A percentile compares a stretch with the other conserved stretches of the same genome.
Conservation (phyloP, 306 rosid genomes). For the Senna tora region DNA sequence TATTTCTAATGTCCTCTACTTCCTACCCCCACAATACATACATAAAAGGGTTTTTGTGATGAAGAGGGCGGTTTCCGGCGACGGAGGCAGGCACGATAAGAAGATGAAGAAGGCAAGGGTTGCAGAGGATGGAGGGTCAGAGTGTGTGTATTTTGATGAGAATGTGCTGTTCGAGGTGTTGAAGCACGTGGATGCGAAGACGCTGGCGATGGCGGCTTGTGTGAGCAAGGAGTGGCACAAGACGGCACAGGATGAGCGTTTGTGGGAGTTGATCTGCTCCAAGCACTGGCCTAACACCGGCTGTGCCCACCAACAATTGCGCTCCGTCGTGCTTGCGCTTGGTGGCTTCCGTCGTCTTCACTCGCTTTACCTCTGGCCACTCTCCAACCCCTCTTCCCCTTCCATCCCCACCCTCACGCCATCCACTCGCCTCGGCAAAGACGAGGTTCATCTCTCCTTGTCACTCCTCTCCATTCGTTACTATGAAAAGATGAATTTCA, state of each 20-base stretch:
- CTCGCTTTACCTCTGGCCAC: conserved; percentile 61
- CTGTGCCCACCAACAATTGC: conserved; percentile 60
- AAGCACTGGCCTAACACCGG: conserved; percentile 72
- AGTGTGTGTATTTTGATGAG: conserved; percentile 55
- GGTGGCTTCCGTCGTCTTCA: conserved; percentile 81
- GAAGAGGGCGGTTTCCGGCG: conserved; percentile 52
- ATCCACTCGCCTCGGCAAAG: conserved; percentile 61
- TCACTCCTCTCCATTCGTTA: conserved; percentile 72
- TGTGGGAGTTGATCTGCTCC: conserved; percentile 82
- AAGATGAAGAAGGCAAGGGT: conserved; percentile 54
- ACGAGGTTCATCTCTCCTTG: conserved; percentile 71
- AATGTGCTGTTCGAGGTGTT: conserved; percentile 76
- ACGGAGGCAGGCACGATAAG: conserved; percentile 29
- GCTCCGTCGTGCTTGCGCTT: conserved; percentile 75
- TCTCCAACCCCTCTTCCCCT: conserved; percentile 49
- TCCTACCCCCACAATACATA: no score
- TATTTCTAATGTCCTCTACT: background rate
- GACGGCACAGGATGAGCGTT: conserved; percentile 76
- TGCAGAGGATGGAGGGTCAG: background rate
- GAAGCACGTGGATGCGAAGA: conserved; percentile 70
- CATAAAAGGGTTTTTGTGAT: no score
- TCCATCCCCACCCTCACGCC: conserved; percentile 48
- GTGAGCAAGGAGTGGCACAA: conserved; percentile 78
- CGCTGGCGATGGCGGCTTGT: conserved; percentile 62
- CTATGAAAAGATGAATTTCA: conserved; percentile 74